phyloP scores from a whole-genome alignment of 163 green algal species.

The Scenedesmus sp. region DNA sequence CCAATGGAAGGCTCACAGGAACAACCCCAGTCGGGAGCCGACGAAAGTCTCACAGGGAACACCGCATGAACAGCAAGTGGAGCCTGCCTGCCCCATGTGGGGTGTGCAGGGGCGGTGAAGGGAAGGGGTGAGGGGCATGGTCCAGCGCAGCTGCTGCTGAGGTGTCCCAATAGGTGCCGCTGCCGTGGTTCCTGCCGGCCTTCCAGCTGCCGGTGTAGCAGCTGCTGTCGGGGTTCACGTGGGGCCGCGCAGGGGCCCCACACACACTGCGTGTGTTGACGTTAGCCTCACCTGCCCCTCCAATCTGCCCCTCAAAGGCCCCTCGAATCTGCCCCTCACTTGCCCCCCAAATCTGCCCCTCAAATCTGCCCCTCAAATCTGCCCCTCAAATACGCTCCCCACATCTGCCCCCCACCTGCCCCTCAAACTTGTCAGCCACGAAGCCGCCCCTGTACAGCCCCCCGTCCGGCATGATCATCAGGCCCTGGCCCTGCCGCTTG shows the following conservation, averaged over 20 bases:
- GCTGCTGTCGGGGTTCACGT: conserved; percentile 78
- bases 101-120: too few relatives aligned
- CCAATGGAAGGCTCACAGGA: too few relatives aligned
- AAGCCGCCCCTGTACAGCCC: conserved; percentile 76
- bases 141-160: too few relatives aligned
- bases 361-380: too few relatives aligned
- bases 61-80: too few relatives aligned
- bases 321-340: conserved; percentile 72
- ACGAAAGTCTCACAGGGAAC: too few relatives aligned
- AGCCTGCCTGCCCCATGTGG: too few relatives aligned
- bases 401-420: conserved; percentile 53
- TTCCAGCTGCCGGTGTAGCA: conserved; percentile 77
- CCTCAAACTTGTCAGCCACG: conserved; percentile 78
- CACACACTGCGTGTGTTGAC: too few relatives aligned
- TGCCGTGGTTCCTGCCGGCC: conserved; percentile 73
- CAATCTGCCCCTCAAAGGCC: conserved; percentile 80
- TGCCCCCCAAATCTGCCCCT: too few relatives aligned
- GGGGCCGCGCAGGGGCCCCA: conserved; percentile 51
- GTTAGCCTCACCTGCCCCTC: conserved; percentile 73
- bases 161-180: neutral
- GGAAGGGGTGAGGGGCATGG: too few relatives aligned
- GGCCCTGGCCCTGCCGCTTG: conserved; percentile 70
- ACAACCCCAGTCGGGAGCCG: too few relatives aligned
- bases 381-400: too few relatives aligned
- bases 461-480: conserved; percentile 78